Evolutionary conservation across 495 filamentous ascomycete species (phyloP), one percentile per base, ranked within the genome.

Genomic region (Alectoria sarmentosa): DNA sequence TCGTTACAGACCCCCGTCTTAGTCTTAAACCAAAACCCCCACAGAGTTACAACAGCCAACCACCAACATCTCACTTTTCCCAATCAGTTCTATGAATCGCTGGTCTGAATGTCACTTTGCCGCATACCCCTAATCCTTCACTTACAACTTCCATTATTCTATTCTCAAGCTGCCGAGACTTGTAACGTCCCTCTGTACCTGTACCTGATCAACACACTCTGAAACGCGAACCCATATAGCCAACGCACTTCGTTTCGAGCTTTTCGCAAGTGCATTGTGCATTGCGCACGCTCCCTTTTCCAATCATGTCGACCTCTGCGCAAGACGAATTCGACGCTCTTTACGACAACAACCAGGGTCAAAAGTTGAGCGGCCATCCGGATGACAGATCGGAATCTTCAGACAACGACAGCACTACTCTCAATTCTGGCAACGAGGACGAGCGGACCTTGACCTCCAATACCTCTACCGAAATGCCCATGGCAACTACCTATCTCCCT

Each of bases 281-380:
- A 21, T 36, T 28, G 21, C 46, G 39, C 23, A 68, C 32, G 46
- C 48, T 55, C 36, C 8, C 52, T 19, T 42, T 21, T 57, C 54
- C n/a, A n/a, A 52, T 32, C 62, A 90, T 89, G 86, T 75, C 72
- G 28, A 80, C 75, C 44, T 76, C 87, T 44, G 91, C 91, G 52
- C 89, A 95, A 78, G 87, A 92, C 77, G 92, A 96, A 79, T 92
- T 92, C 80, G 83, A 91, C 72, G 76, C 78, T 61, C 81, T 96
- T 67, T 78, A 92, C 62, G 78, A 80, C 69, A 85, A 82, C 65
- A 79, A 81, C 61, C 52, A 58, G 54, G 78, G 78, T 66, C 76
- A 76, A 56, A 69, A 67, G 48, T 64, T 65, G 66, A 73, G 75
- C 46, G 69, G 71, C n/a, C 87, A 90, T 69, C 86, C 85, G 13